Evolutionary conservation across 2,329 filamentous ascomycete species (phyloP).

Genomic region (Teratosphaeria viscida): DNA sequence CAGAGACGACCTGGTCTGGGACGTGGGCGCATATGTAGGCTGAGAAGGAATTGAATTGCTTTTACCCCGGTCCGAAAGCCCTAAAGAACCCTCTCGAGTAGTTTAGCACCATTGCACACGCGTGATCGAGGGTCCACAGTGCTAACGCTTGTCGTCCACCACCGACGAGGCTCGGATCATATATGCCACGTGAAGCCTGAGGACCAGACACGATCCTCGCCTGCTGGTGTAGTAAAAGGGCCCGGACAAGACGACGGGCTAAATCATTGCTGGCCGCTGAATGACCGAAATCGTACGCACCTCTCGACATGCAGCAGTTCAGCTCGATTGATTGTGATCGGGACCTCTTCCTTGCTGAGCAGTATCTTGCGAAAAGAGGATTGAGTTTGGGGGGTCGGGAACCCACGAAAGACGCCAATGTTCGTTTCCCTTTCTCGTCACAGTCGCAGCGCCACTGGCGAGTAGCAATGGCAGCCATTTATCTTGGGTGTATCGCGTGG

Average conservation of each 20-base stretch:
- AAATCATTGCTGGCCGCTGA: neutral
- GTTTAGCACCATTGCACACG: too few relatives aligned
- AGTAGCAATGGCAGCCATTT: neutral
- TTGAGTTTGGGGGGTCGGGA: neutral
- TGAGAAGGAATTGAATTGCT: too few relatives aligned
- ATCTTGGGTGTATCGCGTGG: neutral
- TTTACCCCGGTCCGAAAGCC: too few relatives aligned
- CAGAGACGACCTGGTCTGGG: too few relatives aligned
- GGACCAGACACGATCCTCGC: neutral
- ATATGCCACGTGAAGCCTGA: neutral
- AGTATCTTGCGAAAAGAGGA: neutral
- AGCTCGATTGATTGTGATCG: neutral
- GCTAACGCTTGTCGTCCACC: neutral
- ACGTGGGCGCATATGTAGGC: too few relatives aligned
- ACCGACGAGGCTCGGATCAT: neutral
- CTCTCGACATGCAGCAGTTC: neutral
- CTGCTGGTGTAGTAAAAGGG: too few relatives aligned
- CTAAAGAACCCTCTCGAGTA: too few relatives aligned
- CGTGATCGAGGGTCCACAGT: neutral
- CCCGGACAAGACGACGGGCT: too few relatives aligned
- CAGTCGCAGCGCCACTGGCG: neutral
- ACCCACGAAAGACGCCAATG: neutral
- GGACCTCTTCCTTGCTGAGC: neutral
- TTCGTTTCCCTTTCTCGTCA: neutral
- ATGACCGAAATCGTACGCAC: neutral